Evolutionary conservation across 495 filamentous ascomycete species (phyloP).

Genomic region (Hypoxylon crocopeplum): DNA sequence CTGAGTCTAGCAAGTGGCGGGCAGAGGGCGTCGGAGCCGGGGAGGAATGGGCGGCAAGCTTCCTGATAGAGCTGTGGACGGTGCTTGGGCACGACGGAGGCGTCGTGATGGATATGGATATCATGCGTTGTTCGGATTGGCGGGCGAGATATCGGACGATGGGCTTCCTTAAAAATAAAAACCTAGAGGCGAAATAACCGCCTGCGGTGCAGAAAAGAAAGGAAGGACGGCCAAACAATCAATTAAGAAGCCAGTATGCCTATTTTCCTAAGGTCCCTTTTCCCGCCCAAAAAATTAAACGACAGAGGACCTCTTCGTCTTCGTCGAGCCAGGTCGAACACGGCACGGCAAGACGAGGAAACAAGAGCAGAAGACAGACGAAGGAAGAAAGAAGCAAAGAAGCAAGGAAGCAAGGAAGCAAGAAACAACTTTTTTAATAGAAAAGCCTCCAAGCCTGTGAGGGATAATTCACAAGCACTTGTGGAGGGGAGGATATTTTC

Average conservation of each 20-base stretch:
- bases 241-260: slow-evolving; percentile 40
- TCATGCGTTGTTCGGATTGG: slow-evolving; percentile 39
- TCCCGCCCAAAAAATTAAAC: not conserved
- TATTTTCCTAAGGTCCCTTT: slow-evolving; percentile 24
- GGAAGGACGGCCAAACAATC: slow-evolving; percentile 30
- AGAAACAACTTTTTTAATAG: slow-evolving; percentile 39
- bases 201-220: slow-evolving; percentile 45
- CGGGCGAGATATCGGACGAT: slow-evolving; percentile 29
- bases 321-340: slow-evolving; percentile 25
- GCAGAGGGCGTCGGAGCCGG: slow-evolving; percentile 11
- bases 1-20: slow-evolving; percentile 12
- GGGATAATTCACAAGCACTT: slow-evolving; percentile 24
- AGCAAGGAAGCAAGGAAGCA: slow-evolving; percentile 27
- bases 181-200: slow-evolving; percentile 42
- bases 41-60: slow-evolving; percentile 16
- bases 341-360: slow-evolving; percentile 18
- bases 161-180: slow-evolving; percentile 35
- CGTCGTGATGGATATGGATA: slow-evolving; percentile 41
- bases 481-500: slow-evolving; percentile 14
- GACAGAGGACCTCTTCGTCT: slow-evolving; percentile 20
- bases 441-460: slow-evolving; percentile 31
- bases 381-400: slow-evolving; percentile 35
- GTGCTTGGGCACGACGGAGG: slow-evolving; percentile 38
- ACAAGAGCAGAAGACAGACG: slow-evolving; percentile 7
- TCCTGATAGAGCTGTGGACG: slow-evolving; percentile 27